A percentile compares a stretch with the other conserved stretches of the same genome.
phyloP scores from a whole-genome alignment of 2,329 filamentous ascomycete species.

The Leptographium flavum region DNA sequence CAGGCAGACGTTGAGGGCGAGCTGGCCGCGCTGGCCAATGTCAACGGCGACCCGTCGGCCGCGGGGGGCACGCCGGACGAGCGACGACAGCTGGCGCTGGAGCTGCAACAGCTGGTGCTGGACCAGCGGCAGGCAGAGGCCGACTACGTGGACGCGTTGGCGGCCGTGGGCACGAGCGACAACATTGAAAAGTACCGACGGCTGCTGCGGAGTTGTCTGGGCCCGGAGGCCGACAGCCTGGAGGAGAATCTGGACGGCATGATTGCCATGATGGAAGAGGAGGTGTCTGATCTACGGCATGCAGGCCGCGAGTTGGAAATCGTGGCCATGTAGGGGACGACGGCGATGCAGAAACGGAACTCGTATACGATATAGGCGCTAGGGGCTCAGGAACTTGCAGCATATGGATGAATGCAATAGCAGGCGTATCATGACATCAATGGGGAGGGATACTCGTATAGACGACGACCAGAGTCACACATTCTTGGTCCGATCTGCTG shows the following conservation, averaged over 20 bases:
- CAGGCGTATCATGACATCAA: no score
- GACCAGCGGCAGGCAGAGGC: constrained; percentile 49
- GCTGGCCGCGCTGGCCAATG: constrained; percentile 31
- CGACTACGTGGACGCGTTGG: constrained; percentile 55
- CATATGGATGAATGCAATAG: no score
- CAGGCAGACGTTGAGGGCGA: constrained; percentile 37
- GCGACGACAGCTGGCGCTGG: constrained; percentile 40
- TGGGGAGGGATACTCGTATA: no score
- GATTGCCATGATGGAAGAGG: constrained; percentile 50
- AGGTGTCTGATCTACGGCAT: constrained; percentile 27
- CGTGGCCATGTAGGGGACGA: not conserved
- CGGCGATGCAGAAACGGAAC: no score
- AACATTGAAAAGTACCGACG: constrained; percentile 60
- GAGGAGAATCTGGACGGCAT: constrained; percentile 48
- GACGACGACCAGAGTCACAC: no score
- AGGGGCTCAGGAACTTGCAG: no score
- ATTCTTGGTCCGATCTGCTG: no score
- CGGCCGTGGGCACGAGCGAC: constrained; percentile 55
- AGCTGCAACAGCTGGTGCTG: constrained; percentile 39
- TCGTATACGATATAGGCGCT: no score
- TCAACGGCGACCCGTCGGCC: constrained; percentile 19
- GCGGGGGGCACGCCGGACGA: constrained; percentile 28
- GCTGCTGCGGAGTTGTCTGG: constrained; percentile 54
- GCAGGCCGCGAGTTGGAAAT: constrained; percentile 9
- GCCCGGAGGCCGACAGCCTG: constrained; percentile 53